phyloP scores from a whole-genome alignment of 1,284 basidiomycete species.

The Pulchroboletus neoregius region DNA sequence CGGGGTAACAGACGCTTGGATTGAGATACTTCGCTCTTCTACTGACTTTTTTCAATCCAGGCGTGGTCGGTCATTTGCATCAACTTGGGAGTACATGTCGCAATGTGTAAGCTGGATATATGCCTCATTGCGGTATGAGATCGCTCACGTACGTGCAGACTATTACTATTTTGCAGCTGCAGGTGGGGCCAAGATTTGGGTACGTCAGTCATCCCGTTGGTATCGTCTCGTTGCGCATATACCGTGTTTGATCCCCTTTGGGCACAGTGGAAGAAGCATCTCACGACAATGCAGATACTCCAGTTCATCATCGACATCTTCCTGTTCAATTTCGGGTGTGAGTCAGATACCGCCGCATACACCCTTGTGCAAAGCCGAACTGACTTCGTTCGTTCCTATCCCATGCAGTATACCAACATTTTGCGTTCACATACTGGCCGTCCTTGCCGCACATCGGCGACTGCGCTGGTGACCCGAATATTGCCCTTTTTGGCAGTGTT shows the following conservation, averaged over 20 bases:
- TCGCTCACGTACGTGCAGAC: conserved; percentile 46
- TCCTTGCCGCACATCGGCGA: conserved; percentile 67
- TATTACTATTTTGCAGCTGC: conserved; percentile 97
- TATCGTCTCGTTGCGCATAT: conserved; percentile 2
- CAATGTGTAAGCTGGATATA: conserved; percentile 78
- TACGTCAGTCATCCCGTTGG: conserved; percentile 36
- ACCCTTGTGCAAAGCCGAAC: conserved; percentile 3
- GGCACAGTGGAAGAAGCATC: conserved; percentile 87
- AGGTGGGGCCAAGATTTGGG: conserved; percentile 91
- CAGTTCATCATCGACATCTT: conserved; percentile 90
- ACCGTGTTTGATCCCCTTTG: conserved; percentile 6
- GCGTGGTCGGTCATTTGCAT: conserved; percentile 93
- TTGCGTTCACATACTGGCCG: conserved; percentile 60
- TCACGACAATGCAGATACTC: conserved; percentile 91
- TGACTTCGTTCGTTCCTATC: conserved; percentile 9
- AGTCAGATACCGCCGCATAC: conserved; percentile 36
- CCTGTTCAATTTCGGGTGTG: conserved; percentile 88
- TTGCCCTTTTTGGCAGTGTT: conserved; percentile 82
- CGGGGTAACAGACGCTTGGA: conserved; percentile 50
- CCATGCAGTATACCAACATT: conserved; percentile 77
- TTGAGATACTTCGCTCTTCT: conserved; percentile 4
- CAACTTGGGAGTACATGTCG: conserved; percentile 90
- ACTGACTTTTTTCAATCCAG: conserved; percentile 38
- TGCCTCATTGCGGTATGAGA: not conserved
- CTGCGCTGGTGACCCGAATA: conserved; percentile 83